Evolutionary conservation across 106 monocot genomes (phyloP).

Genomic region (Agapanthus africanus): DNA sequence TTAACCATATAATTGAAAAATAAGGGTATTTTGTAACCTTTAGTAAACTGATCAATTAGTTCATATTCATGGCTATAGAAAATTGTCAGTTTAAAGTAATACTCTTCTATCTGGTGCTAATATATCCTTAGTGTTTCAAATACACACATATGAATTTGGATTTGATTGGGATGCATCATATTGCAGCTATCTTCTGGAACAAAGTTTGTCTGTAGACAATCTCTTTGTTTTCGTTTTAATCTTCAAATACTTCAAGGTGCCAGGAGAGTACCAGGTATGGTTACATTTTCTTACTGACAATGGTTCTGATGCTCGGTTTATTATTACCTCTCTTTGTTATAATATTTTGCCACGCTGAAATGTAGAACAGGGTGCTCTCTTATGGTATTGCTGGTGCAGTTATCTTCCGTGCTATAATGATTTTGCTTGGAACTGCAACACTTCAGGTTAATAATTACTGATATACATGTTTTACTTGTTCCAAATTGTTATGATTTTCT

Average conservation of each 20-base stretch:
- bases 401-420: slow-evolving; percentile 91
- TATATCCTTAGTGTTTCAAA: not conserved
- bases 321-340: slow-evolving; percentile 1
- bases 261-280: slow-evolving; percentile 59
- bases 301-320: slow-evolving; percentile 2
- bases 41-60: not conserved
- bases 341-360: not conserved
- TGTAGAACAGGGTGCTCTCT: slow-evolving; percentile 80
- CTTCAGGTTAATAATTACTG: slow-evolving; percentile 51
- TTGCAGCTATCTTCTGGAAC: slow-evolving; percentile 75
- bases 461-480: not conserved
- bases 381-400: slow-evolving; percentile 98
- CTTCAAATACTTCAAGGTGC: slow-evolving; percentile 95
- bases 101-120: not conserved
- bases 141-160: not conserved
- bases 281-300: not conserved
- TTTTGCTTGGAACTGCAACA: slow-evolving; percentile 75
- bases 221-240: slow-evolving; percentile 81
- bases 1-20: too few species aligned
- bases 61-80: not conserved
- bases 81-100: not conserved
- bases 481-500: not conserved
- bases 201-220: slow-evolving; percentile 90
- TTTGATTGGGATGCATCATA: slow-evolving; percentile 5
- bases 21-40: not conserved